phyloP scores from a whole-genome alignment of 106 monocot species.

The Dendrobium chrysotoxum region DNA sequence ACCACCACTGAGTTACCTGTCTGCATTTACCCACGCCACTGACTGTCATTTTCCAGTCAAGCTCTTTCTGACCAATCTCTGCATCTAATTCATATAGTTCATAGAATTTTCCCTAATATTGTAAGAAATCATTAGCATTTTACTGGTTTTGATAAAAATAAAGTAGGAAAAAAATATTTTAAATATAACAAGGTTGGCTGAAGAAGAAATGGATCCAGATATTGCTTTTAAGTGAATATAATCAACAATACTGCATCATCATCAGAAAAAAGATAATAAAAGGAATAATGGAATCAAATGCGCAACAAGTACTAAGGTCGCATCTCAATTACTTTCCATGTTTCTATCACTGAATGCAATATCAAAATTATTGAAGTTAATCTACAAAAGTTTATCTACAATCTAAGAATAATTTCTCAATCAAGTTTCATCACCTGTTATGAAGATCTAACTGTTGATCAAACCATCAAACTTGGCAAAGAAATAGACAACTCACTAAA shows the following conservation, averaged over 20 bases:
- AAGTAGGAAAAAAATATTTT: neutral
- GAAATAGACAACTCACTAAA: no score
- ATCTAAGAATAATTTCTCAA: no score
- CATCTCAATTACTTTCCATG: neutral
- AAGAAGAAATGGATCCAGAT: neutral
- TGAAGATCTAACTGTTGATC: no score
- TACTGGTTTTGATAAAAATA: neutral
- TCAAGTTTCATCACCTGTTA: no score
- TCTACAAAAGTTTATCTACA: no score
- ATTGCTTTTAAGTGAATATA: neutral
- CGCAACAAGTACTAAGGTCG: no score
- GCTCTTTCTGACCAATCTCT: slow-evolving; percentile 92
- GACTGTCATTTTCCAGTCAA: slow-evolving; percentile 97
- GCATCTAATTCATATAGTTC: slow-evolving; percentile 96
- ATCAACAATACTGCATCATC: neutral
- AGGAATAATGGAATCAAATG: neutral
- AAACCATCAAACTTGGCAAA: no score
- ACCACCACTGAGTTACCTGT: slow-evolving; percentile 44
- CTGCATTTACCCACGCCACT: slow-evolving; percentile 97
- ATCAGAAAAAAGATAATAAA: neutral
- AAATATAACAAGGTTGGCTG: neutral
- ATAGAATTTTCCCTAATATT: slow-evolving; percentile 83
- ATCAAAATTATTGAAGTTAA: no score
- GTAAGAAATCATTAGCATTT: neutral
- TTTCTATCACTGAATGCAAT: no score